A percentile compares a stretch with the other conserved stretches of the same genome.
phyloP scores from a whole-genome alignment of 352 stramenopile genomes.

The Thraustochytrium striatum region DNA sequence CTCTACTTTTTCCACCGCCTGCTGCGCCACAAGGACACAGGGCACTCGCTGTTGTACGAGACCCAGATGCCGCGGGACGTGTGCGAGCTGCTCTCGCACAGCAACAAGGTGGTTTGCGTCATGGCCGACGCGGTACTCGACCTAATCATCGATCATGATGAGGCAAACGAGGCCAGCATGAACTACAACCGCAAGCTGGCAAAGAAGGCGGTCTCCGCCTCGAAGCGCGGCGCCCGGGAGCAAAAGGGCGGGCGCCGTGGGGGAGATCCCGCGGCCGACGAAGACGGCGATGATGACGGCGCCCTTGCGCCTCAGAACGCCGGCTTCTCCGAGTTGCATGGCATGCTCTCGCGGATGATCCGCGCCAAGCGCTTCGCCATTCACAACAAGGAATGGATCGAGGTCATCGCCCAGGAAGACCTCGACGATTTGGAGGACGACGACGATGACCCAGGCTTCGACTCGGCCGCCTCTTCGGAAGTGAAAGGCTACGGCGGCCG shows the following conservation, averaged over 20 bases:
- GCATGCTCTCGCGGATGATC: constrained; percentile 49
- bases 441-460: neutral
- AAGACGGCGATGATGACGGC: constrained; percentile 53
- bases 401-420: constrained; percentile 42
- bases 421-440: constrained; percentile 42
- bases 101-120: neutral
- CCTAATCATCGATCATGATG: constrained; percentile 50
- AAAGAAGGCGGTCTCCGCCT: neutral
- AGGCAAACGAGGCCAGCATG: constrained; percentile 56
- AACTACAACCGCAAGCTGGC: constrained; percentile 50
- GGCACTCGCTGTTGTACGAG: constrained; percentile 52
- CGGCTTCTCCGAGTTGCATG: constrained; percentile 56
- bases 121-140: constrained; percentile 54
- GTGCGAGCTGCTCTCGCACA: constrained; percentile 46
- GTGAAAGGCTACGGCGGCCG: neutral
- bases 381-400: constrained; percentile 60
- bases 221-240: neutral
- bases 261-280: neutral
- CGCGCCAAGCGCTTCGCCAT: constrained; percentile 53
- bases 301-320: constrained; percentile 60
- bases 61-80: constrained; percentile 49
- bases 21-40: constrained; percentile 55
- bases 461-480: neutral
- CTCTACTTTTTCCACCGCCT: constrained; percentile 60
- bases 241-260: neutral